phyloP scores from a whole-genome alignment of 176 grass and related monocot genomes.

The Bolboschoenus planiculmis region DNA sequence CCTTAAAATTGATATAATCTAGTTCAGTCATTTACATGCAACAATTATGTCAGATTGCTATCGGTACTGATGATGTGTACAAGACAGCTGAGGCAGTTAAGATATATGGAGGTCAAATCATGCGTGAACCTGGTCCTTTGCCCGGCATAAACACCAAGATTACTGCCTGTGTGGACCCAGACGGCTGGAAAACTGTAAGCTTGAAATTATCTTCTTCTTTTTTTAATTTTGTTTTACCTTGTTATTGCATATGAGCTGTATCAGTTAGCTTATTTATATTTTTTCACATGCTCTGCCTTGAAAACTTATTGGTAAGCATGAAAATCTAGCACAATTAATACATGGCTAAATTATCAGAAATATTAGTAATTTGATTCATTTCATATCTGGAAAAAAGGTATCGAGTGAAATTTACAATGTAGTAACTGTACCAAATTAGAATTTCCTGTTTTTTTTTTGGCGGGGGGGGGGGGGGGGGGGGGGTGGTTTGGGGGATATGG shows the following conservation, averaged over 20 bases:
- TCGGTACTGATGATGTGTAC: slow-evolving; percentile 98
- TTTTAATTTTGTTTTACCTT: neutral
- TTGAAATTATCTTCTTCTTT: slow-evolving; percentile 9
- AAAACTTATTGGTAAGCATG: neutral
- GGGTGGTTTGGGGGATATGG: too few relatives aligned
- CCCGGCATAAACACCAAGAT: slow-evolving; percentile 92
- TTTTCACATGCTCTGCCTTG: slow-evolving; percentile 2
- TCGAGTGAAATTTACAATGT: neutral
- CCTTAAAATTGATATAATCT: slow-evolving; percentile 9
- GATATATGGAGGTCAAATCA: slow-evolving; percentile 61
- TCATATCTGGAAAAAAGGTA: neutral
- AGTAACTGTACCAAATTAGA: neutral
- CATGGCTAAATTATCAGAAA: neutral
- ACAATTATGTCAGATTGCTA: slow-evolving; percentile 57
- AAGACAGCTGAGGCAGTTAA: slow-evolving; percentile 80
- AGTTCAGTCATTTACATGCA: slow-evolving; percentile 3
- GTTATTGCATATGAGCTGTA: neutral
- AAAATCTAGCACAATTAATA: neutral
- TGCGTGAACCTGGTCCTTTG: slow-evolving; percentile 87
- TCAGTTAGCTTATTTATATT: neutral
- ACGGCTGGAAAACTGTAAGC: slow-evolving; percentile 96
- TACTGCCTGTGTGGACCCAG: slow-evolving; percentile 82
- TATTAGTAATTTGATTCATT: neutral
- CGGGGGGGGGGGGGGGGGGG: too few relatives aligned
- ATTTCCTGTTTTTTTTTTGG: neutral